These are phyloP conservation scores for Penicillium robsamsonii DNA, from an alignment of 495 filamentous ascomycete species.

Conservation along the genomic window DNA sequence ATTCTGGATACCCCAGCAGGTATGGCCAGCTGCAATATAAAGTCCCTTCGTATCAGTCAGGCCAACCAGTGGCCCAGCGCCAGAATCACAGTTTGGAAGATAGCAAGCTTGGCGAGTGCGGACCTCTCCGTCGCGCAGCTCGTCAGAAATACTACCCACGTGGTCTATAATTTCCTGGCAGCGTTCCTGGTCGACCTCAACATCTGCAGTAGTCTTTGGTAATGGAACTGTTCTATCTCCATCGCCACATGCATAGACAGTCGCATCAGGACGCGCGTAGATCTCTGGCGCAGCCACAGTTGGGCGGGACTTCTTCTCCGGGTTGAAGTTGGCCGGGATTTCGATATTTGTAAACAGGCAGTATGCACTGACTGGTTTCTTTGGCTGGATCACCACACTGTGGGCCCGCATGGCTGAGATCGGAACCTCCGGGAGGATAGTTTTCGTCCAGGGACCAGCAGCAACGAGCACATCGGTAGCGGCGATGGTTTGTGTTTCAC, in stretches of 20 bases:
- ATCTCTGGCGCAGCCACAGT: constrained; percentile 82
- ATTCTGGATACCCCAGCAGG: constrained; percentile 98
- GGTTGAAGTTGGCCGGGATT: constrained; percentile 61
- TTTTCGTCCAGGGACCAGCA: constrained; percentile 87
- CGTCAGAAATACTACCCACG: constrained; percentile 71
- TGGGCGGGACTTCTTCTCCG: constrained; percentile 49
- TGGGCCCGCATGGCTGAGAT: constrained; percentile 84
- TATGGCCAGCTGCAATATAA: constrained; percentile 86
- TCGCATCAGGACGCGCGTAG: constrained; percentile 82
- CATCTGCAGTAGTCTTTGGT: constrained; percentile 71
- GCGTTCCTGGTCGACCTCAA: constrained; percentile 69
- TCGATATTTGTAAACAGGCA: constrained; percentile 88
- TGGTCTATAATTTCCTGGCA: constrained; percentile 90
- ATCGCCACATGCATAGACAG: constrained; percentile 92
- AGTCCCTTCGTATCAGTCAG: constrained; percentile 71
- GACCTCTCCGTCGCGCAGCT: constrained; percentile 73
- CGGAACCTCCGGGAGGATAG: constrained; percentile 69
- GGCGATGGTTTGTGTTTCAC: constrained; percentile 55
- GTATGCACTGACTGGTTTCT: constrained; percentile 75
- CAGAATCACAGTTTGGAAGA: constrained; percentile 67
- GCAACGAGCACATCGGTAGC: constrained; percentile 82
- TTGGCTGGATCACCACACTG: constrained; percentile 78
- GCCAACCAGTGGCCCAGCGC: constrained; percentile 75
- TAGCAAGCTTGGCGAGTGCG: constrained; percentile 90
- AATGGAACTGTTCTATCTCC: constrained; percentile 75